Evolutionary conservation across 2,329 filamentous ascomycete genomes (phyloP).

Genomic region (Thermothelomyces thermophilus): DNA sequence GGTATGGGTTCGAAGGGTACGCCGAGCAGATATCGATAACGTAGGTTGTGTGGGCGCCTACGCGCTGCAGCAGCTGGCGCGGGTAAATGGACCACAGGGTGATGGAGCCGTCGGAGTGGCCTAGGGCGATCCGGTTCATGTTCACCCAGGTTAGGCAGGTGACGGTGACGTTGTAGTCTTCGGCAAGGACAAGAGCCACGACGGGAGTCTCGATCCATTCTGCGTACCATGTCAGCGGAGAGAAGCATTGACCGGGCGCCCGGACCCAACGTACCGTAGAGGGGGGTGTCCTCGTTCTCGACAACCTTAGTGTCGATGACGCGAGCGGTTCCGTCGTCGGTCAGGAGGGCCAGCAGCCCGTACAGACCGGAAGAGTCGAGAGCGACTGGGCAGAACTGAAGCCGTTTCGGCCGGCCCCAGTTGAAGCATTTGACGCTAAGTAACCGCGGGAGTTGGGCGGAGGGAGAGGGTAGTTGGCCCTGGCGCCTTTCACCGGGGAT

Average conservation of each 20-base stretch:
- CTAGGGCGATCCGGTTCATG: constrained; percentile 48
- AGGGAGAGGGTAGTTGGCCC: constrained; percentile 30
- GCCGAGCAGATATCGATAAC: constrained; percentile 50
- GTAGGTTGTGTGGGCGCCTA: constrained; percentile 47
- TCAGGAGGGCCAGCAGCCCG: constrained; percentile 44
- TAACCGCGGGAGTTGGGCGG: constrained; percentile 34
- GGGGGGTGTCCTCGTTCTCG: constrained; percentile 25
- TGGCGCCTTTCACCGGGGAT: constrained; percentile 26
- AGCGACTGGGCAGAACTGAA: constrained; percentile 48
- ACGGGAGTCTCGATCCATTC: constrained; percentile 41
- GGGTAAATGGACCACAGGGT: constrained; percentile 51
- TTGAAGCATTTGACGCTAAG: constrained; percentile 42
- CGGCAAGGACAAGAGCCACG: constrained; percentile 38
- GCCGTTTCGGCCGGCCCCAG: constrained; percentile 43
- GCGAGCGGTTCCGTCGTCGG: constrained; percentile 44
- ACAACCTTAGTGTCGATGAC: constrained; percentile 38
- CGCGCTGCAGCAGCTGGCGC: constrained; percentile 41
- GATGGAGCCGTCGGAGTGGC: constrained; percentile 51
- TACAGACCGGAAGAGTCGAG: constrained; percentile 28
- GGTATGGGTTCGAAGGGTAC: constrained; percentile 50
- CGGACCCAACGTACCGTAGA: constrained; percentile 35
- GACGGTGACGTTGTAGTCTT: constrained; percentile 43
- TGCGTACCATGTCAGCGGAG: constrained; percentile 26
- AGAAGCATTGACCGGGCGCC: not conserved
- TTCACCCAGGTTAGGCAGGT: constrained; percentile 51